Evolutionary conservation across 306 rosid species (phyloP).

Genomic region (Pyrus communis): DNA sequence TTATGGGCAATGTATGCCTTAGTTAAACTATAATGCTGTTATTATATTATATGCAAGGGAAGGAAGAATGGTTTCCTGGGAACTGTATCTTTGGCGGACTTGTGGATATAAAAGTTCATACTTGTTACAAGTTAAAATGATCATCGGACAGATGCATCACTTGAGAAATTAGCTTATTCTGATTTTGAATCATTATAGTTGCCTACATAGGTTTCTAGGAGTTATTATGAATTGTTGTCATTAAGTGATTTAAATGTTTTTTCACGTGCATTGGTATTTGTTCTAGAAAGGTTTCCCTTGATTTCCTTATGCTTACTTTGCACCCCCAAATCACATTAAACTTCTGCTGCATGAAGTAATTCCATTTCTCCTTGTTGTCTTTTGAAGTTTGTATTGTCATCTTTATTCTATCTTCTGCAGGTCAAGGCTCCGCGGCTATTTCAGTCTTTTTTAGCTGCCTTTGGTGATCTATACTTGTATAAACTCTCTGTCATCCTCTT

Average conservation of each 20-base stretch:
- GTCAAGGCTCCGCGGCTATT: constrained; percentile 74
- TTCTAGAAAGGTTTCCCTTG: neutral
- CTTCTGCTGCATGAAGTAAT: neutral
- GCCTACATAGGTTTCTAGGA: neutral
- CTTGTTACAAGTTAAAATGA: neutral
- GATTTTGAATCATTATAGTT: neutral
- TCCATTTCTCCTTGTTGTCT: neutral
- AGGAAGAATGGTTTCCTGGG: neutral
- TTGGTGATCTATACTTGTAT: constrained; percentile 79
- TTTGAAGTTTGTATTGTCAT: neutral
- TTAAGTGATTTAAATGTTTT: neutral
- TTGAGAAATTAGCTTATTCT: neutral
- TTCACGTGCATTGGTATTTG: neutral
- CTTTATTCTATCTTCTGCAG: constrained; percentile 32
- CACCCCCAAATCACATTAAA: neutral
- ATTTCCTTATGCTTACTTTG: neutral
- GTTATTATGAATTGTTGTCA: neutral
- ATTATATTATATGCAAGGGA: neutral
- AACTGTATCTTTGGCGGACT: neutral
- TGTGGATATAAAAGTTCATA: neutral
- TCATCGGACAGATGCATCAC: neutral
- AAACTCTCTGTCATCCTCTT: constrained; percentile 58
- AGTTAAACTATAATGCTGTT: neutral
- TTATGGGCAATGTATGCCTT: neutral
- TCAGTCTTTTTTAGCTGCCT: constrained; percentile 65